These are phyloP conservation scores for Schizonepeta tenuifolia DNA, from an alignment of 257 asterid species.

Conservation along the genomic window DNA sequence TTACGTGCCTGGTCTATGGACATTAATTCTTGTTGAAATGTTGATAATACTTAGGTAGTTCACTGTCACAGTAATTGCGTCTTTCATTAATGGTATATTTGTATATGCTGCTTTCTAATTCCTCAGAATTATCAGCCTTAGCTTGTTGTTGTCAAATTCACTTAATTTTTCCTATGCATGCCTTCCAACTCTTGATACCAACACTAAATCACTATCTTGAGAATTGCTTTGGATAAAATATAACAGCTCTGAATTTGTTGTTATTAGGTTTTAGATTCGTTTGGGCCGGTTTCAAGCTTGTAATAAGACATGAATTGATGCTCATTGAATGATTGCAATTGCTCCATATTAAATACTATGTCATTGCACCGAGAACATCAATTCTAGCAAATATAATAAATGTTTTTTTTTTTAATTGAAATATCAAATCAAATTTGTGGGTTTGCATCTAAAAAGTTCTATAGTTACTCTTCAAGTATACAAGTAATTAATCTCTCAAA, in stretches of 20 bases:
- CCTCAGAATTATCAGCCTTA: constrained; percentile 21
- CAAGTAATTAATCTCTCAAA: no score
- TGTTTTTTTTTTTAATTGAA: no score
- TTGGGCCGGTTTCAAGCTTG: background rate
- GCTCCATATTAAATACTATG: no score
- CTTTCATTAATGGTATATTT: background rate
- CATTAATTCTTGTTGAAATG: background rate
- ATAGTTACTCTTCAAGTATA: no score
- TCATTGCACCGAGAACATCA: no score
- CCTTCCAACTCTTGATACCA: background rate
- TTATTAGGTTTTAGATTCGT: background rate
- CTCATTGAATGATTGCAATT: no score
- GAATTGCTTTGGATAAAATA: background rate
- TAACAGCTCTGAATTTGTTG: background rate
- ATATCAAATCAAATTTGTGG: no score
- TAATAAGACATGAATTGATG: background rate
- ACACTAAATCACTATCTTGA: background rate
- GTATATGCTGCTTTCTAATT: background rate
- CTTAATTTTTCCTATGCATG: background rate
- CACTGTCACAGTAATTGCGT: background rate
- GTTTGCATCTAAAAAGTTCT: no score
- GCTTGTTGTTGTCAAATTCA: background rate
- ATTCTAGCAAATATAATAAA: no score
- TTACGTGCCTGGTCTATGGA: background rate
- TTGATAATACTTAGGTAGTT: constrained; percentile 30